phyloP scores from a whole-genome alignment of 163 green algal species.

The Chlorella variabilis region DNA sequence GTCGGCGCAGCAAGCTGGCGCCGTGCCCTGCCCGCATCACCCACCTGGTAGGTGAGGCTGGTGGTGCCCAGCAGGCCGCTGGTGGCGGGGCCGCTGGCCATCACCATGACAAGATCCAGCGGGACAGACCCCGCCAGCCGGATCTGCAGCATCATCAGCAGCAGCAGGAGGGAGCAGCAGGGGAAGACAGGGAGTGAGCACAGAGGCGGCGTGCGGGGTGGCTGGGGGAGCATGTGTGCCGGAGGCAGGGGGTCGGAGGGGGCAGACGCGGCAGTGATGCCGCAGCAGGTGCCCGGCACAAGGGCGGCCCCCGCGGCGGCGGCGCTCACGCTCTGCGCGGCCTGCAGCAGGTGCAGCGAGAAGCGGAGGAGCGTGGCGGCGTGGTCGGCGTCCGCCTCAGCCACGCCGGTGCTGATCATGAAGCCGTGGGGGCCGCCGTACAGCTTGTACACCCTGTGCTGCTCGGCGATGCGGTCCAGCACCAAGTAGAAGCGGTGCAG shows the following conservation, averaged over 20 bases:
- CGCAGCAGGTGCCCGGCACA: background rate
- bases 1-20: too few relatives aligned
- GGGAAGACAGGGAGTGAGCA: background rate
- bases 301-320: too few relatives aligned
- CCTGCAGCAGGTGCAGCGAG: constrained; percentile 19
- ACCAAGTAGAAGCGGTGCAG: constrained; percentile 39
- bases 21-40: too few relatives aligned
- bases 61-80: constrained; percentile 33
- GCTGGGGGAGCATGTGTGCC: too few relatives aligned
- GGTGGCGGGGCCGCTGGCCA: background rate
- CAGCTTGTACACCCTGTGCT: constrained; percentile 38
- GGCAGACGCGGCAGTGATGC: background rate
- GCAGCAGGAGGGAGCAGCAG: background rate
- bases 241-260: background rate
- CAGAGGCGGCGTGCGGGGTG: background rate
- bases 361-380: constrained; percentile 32
- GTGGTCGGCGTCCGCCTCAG: constrained; percentile 22
- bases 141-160: background rate
- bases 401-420: constrained; percentile 24
- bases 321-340: background rate
- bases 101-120: constrained; percentile 21
- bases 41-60: constrained; percentile 30
- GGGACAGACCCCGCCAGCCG: constrained; percentile 7
- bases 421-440: constrained; percentile 34
- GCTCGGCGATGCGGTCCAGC: constrained; percentile 31